Conservation (phyloP, 2,329 filamentous ascomycete genomes). For the Ceratocystis ficicola region DNA sequence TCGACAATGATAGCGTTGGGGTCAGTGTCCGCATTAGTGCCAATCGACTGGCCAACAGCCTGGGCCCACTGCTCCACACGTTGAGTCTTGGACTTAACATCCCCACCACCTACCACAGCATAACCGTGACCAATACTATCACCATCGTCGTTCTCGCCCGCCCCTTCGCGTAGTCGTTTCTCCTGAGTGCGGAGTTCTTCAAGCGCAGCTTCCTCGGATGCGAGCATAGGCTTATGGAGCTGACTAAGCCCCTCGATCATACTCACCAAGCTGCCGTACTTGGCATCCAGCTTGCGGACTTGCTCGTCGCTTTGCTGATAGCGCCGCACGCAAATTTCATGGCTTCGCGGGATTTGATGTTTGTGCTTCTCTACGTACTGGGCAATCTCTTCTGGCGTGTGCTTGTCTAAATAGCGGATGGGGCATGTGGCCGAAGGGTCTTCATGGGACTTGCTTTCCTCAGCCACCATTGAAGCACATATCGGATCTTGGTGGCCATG, state of each 20-base stretch:
- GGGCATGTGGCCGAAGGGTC: conserved; percentile 58
- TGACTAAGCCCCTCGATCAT: conserved; percentile 87
- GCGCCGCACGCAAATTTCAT: conserved; percentile 80
- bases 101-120: background rate
- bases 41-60: conserved; percentile 44
- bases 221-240: conserved; percentile 79
- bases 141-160: conserved; percentile 34
- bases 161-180: conserved; percentile 30
- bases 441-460: conserved; percentile 45
- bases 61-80: conserved; percentile 81
- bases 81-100: conserved; percentile 35
- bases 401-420: conserved; percentile 83
- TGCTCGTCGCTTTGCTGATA: conserved; percentile 81
- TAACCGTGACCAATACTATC: conserved; percentile 24
- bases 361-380: conserved; percentile 92
- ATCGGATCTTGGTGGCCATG: conserved; percentile 43
- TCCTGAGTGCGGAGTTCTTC: conserved; percentile 32
- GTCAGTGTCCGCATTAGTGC: conserved; percentile 33
- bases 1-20: conserved; percentile 26
- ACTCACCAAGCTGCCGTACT: conserved; percentile 81
- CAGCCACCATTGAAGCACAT: conserved; percentile 49
- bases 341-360: conserved; percentile 84
- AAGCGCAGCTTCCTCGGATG: conserved; percentile 35
- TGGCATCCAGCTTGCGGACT: conserved; percentile 79
- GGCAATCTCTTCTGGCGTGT: conserved; percentile 85